These are phyloP conservation scores for Talaromyces trachyspermus DNA, from an alignment of 495 filamentous ascomycete genomes.

Conservation along the genomic window DNA sequence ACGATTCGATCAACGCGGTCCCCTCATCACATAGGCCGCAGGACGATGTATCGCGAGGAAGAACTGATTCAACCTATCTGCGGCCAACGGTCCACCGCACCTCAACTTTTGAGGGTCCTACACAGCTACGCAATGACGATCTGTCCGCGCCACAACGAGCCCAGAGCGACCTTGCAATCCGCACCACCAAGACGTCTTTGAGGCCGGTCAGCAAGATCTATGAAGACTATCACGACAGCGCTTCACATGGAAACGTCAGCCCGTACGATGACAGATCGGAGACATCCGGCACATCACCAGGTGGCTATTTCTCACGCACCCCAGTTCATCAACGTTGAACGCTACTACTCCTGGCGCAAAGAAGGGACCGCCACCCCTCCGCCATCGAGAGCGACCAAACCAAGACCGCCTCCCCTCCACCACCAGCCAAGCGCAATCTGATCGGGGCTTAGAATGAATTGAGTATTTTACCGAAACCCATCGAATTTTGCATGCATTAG, in stretches of 20 bases:
- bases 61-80: conserved; percentile 19
- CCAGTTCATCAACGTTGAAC: conserved; percentile 43
- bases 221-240: conserved; percentile 56
- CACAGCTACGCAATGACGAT: conserved; percentile 44
- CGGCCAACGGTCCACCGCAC: conserved; percentile 40
- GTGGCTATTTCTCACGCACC: conserved; percentile 51
- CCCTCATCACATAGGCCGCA: conserved; percentile 24
- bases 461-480: neutral
- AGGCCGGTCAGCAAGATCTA: conserved; percentile 33
- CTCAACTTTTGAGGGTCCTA: conserved; percentile 52
- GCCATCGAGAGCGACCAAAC: conserved; percentile 72
- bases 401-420: conserved; percentile 55
- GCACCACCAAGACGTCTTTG: conserved; percentile 34
- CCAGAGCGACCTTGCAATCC: conserved; percentile 45
- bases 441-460: conserved; percentile 18
- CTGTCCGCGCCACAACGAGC: conserved; percentile 44
- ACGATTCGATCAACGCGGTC: conserved; percentile 52
- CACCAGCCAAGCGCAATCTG: conserved; percentile 40
- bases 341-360: conserved; percentile 35
- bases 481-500: neutral
- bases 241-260: conserved; percentile 47
- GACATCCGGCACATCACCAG: conserved; percentile 57
- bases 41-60: conserved; percentile 26
- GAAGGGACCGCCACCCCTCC: conserved; percentile 78
- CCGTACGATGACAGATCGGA: conserved; percentile 48